phyloP scores from a whole-genome alignment of 164 flowering plant genomes.

The Berberis thunbergii region DNA sequence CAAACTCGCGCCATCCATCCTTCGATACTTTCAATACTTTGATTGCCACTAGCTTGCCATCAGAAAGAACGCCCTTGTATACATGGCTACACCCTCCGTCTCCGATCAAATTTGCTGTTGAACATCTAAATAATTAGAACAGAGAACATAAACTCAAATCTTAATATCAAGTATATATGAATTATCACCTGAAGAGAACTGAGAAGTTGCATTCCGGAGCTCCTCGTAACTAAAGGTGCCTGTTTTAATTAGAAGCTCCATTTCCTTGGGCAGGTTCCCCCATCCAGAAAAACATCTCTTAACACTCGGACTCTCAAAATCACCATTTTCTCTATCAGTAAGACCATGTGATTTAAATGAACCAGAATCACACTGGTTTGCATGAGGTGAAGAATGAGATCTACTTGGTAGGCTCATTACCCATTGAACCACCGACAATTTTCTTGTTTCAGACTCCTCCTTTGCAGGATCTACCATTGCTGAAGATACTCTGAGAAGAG shows the following conservation, averaged over 20 bases:
- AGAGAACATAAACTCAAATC: neutral
- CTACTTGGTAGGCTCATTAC: constrained; percentile 46
- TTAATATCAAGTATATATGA: neutral
- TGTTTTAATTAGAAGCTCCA: constrained; percentile 30
- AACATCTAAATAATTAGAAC: neutral
- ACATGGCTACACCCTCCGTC: constrained; percentile 76
- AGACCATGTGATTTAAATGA: no score
- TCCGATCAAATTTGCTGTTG: constrained; percentile 69
- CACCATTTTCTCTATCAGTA: constrained; percentile 5
- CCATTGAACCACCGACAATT: constrained; percentile 54
- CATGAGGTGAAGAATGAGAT: constrained; percentile 16
- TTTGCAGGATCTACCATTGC: constrained; percentile 9
- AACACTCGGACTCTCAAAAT: constrained; percentile 5
- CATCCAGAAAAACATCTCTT: constrained; percentile 5
- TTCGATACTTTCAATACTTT: constrained; percentile 54
- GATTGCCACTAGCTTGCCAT: constrained; percentile 68
- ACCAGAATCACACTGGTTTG: constrained; percentile 2
- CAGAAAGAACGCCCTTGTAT: constrained; percentile 63
- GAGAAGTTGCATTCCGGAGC: constrained; percentile 39
- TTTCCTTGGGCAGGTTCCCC: constrained; percentile 25
- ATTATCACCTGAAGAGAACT: constrained; percentile 62
- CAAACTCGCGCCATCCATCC: constrained; percentile 59
- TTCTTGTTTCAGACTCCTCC: constrained; percentile 21
- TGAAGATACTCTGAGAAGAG: constrained; percentile 39
- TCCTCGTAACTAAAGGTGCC: constrained; percentile 33